phyloP scores from a whole-genome alignment of 2,329 filamentous ascomycete species.

The Myotisia sp. region DNA sequence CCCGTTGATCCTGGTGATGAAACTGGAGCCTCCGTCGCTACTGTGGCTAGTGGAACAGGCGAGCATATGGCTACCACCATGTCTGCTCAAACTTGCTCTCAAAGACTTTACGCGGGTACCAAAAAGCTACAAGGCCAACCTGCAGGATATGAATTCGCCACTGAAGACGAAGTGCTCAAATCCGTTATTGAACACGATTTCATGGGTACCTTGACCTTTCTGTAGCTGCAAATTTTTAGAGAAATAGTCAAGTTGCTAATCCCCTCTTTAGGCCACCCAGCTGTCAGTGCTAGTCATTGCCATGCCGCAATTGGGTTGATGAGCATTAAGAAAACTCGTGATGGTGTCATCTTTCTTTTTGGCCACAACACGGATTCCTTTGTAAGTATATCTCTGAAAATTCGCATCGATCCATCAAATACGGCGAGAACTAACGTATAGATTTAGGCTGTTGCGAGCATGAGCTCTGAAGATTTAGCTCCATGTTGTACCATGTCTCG shows the following conservation, averaged over 20 bases:
- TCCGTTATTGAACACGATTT: constrained; percentile 80
- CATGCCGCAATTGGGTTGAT: constrained; percentile 83
- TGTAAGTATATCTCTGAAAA: constrained; percentile 25
- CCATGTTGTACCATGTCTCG: constrained; percentile 84
- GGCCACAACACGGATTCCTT: constrained; percentile 89
- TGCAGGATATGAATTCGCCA: constrained; percentile 50
- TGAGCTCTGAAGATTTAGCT: constrained; percentile 61
- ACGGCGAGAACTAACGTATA: constrained; percentile 32
- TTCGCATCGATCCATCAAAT: constrained; percentile 21
- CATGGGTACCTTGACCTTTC: constrained; percentile 42
- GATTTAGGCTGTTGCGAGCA: constrained; percentile 60
- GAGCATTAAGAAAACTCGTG: constrained; percentile 66
- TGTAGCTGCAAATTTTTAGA: constrained; percentile 1
- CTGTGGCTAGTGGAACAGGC: constrained; percentile 84
- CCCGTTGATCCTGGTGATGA: constrained; percentile 58
- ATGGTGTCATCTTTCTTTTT: constrained; percentile 75
- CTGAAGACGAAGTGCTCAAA: constrained; percentile 64
- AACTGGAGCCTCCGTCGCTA: constrained; percentile 57
- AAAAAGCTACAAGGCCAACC: constrained; percentile 38
- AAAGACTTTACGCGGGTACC: constrained; percentile 62
- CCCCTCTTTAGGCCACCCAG: constrained; percentile 48
- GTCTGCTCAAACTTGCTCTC: constrained; percentile 74
- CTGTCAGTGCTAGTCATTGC: constrained; percentile 64
- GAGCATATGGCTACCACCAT: constrained; percentile 96
- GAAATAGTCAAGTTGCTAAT: not conserved